Percentiles rank a stretch among this genome's conserved stretches.
Conservation (phyloP, 2,329 filamentous ascomycete genomes). For the Penicillium frequentans region DNA sequence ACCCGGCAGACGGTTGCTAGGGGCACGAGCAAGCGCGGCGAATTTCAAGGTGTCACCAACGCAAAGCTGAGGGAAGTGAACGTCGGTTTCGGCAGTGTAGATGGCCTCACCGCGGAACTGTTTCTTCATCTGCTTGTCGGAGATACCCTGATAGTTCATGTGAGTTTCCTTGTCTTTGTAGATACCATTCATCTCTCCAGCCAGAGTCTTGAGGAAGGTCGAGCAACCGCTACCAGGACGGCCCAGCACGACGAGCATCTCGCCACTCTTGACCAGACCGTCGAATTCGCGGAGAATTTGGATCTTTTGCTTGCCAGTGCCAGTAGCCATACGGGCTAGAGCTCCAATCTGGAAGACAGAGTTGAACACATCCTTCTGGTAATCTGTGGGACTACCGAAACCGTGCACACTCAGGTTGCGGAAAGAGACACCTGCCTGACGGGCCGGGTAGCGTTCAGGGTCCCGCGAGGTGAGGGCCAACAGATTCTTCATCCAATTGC, state of each 20-base stretch:
- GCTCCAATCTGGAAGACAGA: constrained; percentile 35
- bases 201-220: constrained; percentile 82
- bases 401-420: constrained; percentile 68
- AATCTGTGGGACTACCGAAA: constrained; percentile 67
- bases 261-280: constrained; percentile 59
- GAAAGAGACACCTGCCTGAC: constrained; percentile 65
- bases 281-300: constrained; percentile 66
- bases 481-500: constrained; percentile 49
- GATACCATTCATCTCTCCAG: constrained; percentile 81
- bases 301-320: constrained; percentile 48
- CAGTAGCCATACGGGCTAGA: constrained; percentile 33
- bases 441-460: constrained; percentile 53
- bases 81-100: constrained; percentile 82
- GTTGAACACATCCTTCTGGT: constrained; percentile 54
- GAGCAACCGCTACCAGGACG: constrained; percentile 62
- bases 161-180: constrained; percentile 68
- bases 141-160: constrained; percentile 72
- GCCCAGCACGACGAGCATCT: constrained; percentile 60
- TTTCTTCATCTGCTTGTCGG: constrained; percentile 64
- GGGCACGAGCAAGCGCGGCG: constrained; percentile 65
- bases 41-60: constrained; percentile 80
- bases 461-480: constrained; percentile 49
- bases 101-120: constrained; percentile 81
- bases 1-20: constrained; percentile 40
- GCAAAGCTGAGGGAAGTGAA: constrained; percentile 75